These are phyloP conservation scores for Schwanniomyces sp. DNA, from an alignment of 805 yeast genomes.

Conservation along the genomic window DNA sequence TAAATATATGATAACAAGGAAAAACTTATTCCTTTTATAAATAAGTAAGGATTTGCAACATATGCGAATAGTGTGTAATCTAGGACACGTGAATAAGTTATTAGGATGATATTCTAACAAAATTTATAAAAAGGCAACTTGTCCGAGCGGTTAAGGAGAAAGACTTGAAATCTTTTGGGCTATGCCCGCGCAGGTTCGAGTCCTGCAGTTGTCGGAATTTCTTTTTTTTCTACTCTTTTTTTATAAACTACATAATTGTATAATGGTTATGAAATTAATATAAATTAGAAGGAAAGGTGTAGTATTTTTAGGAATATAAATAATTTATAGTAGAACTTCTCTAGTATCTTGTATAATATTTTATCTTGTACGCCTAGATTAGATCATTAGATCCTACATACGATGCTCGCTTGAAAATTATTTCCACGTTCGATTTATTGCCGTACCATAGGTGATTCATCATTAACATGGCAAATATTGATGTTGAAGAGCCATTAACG, in stretches of 20 bases:
- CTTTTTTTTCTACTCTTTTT: conserved; percentile 8
- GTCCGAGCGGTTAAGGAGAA: conserved; percentile 51
- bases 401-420: not conserved
- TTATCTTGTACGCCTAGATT: not conserved
- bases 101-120: not conserved
- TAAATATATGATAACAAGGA: too few species aligned
- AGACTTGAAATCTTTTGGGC: conserved; percentile 51
- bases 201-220: conserved; percentile 47
- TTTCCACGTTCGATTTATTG: not conserved
- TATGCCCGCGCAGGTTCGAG: conserved; percentile 52
- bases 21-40: too few species aligned
- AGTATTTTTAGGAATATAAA: too few species aligned
- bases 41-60: too few species aligned
- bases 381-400: not conserved
- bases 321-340: too few species aligned
- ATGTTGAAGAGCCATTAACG: conserved; percentile 17
- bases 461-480: conserved; percentile 3
- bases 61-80: too few species aligned
- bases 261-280: too few species aligned
- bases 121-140: conserved; percentile 30
- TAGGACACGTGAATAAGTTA: not conserved
- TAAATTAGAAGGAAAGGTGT: too few species aligned
- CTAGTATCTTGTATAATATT: too few species aligned
- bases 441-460: not conserved
- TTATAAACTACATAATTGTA: not conserved